These are phyloP conservation scores for Saccharomycopsis microspora DNA, from an alignment of 805 yeast genomes.

Conservation along the genomic window DNA sequence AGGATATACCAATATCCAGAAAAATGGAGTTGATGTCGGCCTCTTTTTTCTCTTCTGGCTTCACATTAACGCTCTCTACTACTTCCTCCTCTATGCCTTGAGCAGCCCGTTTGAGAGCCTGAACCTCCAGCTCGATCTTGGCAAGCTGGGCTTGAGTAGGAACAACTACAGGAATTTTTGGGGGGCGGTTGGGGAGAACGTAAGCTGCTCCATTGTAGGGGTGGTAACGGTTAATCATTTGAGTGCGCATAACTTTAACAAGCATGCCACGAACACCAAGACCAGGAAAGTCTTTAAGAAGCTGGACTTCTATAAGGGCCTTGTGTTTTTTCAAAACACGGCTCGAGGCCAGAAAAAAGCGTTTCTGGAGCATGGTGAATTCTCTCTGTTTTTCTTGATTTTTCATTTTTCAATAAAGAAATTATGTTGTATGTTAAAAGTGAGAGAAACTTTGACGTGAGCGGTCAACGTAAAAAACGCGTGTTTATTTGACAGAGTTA, in stretches of 20 bases:
- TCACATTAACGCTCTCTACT: not conserved
- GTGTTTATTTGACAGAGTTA: too few relatives aligned
- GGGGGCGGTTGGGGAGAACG: constrained; percentile 24
- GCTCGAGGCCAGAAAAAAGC: constrained; percentile 1
- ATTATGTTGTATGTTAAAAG: too few relatives aligned
- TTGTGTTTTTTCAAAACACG: constrained; percentile 18
- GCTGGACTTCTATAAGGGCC: constrained; percentile 53
- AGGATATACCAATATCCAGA: too few relatives aligned
- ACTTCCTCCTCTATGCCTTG: not conserved
- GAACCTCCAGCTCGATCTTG: too few relatives aligned
- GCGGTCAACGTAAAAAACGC: too few relatives aligned
- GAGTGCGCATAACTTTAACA: constrained; percentile 61
- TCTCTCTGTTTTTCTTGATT: too few relatives aligned
- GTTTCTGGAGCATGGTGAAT: not conserved
- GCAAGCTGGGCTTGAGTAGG: too few relatives aligned
- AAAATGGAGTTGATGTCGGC: not conserved
- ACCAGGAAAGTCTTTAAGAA: constrained; percentile 53
- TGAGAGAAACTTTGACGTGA: too few relatives aligned
- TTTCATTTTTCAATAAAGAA: too few relatives aligned
- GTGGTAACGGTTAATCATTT: constrained; percentile 73
- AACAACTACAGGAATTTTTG: constrained; percentile 13
- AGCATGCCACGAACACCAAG: constrained; percentile 64
- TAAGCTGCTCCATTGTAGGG: constrained; percentile 66
- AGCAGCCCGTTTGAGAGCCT: too few relatives aligned
- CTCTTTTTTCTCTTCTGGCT: not conserved